A percentile compares a stretch with the other conserved stretches of the same genome.
Evolutionary conservation across 805 yeast genomes (phyloP).

Genomic region (Candida piceae): DNA sequence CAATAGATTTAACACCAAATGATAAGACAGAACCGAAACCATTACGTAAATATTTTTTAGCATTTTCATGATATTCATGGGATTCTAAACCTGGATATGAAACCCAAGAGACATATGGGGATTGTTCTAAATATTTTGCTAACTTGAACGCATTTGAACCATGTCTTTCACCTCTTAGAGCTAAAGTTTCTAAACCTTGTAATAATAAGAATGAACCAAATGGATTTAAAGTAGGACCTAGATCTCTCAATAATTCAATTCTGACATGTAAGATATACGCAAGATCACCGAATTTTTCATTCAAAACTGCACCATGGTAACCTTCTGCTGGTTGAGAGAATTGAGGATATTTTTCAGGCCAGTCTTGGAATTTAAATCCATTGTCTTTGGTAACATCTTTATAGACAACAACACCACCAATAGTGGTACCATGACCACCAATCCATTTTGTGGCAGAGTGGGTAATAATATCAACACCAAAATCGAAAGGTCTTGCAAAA

Average conservation of each 20-base stretch:
- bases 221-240: conserved; percentile 87
- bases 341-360: conserved; percentile 88
- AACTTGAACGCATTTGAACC: conserved; percentile 74
- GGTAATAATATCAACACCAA: conserved; percentile 87
- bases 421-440: conserved; percentile 94
- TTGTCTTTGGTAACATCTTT: conserved; percentile 60
- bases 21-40: conserved; percentile 88
- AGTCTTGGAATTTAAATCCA: conserved; percentile 83
- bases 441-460: conserved; percentile 98
- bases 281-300: conserved; percentile 73
- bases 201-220: conserved; percentile 80
- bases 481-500: conserved; percentile 75
- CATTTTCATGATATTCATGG: conserved; percentile 72
- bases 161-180: conserved; percentile 92
- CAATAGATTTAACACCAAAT: conserved; percentile 74
- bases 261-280: conserved; percentile 80
- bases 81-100: conserved; percentile 86
- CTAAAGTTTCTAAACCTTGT: conserved; percentile 92
- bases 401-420: conserved; percentile 78
- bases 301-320: conserved; percentile 82
- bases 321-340: conserved; percentile 88
- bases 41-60: conserved; percentile 73
- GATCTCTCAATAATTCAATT: conserved; percentile 82
- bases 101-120: conserved; percentile 76
- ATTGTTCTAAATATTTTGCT: conserved; percentile 69